Base-by-base conservation (phyloP, 768 basidiomycete genomes). In the Trametopsis cervina region DNA sequence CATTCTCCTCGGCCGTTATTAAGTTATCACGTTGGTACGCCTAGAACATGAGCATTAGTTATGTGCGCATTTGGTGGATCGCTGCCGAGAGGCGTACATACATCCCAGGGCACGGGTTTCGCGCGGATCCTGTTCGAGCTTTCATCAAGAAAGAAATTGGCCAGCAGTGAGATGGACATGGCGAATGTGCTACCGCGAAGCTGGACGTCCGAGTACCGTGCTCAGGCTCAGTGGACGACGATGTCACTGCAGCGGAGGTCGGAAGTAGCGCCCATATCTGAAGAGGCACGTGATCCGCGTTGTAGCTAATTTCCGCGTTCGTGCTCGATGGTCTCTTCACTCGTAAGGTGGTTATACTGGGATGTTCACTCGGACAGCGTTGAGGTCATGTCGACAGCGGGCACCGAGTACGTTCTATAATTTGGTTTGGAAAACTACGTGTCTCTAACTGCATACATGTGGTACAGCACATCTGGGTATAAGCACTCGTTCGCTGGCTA, bases 71-170 rank as follows among this genome's bases (percentile, higher is more conserved):
- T 21, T 33, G 29, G 15, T 33, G 29, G 39, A 22, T 42, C 39
- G 23, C 27, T 42, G 33, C 29, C 26, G 10, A 23, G 22, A 26
- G 26, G 29, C 36, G 15, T 21, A 41, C 46, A 71, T 49, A 95
- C 95, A 83, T 96, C 93, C 95, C 95, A 98, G 54, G 93, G 93
- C 9, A 96, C 90, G 1, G 85, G 83, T 65, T 94, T 96, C 6
- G 85, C 77, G 57, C 86, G 77, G 52, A 94, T 91, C 74, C 95
- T 94, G 44, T 83, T 74, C 6, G 89, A 86, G 59, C 74, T 79
- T 56, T 95, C 92, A 55, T 93, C 89, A 52, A 98, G 80, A 70
- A 85, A 92, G 2, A 80, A 64, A 59, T 85, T 91, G 20, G 85
- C 84, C 26, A 92, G 83, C 46, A 90, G 76, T 42, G 80, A 78